Conservation (phyloP, 83 land plant genomes). For the Diphasiastrum complanatum region DNA sequence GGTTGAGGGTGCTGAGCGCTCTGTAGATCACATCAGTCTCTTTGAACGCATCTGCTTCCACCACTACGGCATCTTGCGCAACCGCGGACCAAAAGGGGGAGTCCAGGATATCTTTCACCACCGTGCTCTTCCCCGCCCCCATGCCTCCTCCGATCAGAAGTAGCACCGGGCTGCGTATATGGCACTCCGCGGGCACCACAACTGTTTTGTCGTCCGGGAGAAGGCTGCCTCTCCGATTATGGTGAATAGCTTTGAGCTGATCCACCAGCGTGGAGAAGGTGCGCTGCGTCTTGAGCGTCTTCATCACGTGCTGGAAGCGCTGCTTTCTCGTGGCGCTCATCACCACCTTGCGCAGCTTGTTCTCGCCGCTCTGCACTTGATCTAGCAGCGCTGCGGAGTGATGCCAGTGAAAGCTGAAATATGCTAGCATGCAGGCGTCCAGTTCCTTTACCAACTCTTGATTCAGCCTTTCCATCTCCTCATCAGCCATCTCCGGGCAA, state of each 20-base stretch:
- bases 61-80: conserved; percentile 58
- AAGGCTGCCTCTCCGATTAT: conserved; percentile 13
- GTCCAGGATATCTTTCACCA: conserved; percentile 61
- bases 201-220: conserved; percentile 38
- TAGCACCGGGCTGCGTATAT: conserved; percentile 59
- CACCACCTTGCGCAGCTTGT: conserved; percentile 36
- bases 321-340: conserved; percentile 62
- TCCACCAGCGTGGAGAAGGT: conserved; percentile 65
- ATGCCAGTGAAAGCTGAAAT: conserved; percentile 60
- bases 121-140: conserved; percentile 91
- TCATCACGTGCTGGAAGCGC: conserved; percentile 47
- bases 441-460: conserved; percentile 41
- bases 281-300: conserved; percentile 44
- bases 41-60: conserved; percentile 91
- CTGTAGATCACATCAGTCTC: conserved; percentile 75
- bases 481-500: conserved; percentile 13
- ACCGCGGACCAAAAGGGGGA: conserved; percentile 35
- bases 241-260: conserved; percentile 48
- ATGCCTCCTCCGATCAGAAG: conserved; percentile 89
- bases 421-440: conserved; percentile 49
- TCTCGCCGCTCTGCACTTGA: conserved; percentile 38
- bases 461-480: conserved; percentile 29
- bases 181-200: conserved; percentile 48
- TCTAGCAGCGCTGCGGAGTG: conserved; percentile 38
- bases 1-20: conserved; percentile 53